Evolutionary conservation across 176 grass and related monocot species (phyloP).

Genomic region (Phoenix roebelenii): DNA sequence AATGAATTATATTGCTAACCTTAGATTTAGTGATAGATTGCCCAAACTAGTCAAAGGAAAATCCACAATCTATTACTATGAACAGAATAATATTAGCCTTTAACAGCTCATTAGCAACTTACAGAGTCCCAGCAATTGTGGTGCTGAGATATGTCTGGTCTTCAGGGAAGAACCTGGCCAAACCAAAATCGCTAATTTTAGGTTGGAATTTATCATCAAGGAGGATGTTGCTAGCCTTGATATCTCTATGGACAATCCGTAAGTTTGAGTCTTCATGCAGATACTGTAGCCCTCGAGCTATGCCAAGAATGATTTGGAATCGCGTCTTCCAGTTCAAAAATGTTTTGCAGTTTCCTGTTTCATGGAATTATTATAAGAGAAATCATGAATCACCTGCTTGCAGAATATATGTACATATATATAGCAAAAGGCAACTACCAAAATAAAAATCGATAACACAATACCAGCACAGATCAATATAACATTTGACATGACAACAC

Average conservation of each 20-base stretch:
- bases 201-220: conserved; percentile 63
- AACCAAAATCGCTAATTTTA: conserved; percentile 60
- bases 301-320: conserved; percentile 52
- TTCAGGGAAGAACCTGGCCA: conserved; percentile 63
- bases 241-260: conserved; percentile 65
- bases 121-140: conserved; percentile 53
- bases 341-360: conserved; percentile 21
- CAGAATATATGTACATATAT: no score
- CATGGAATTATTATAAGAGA: no score
- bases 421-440: background rate
- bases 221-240: conserved; percentile 74
- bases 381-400: no score
- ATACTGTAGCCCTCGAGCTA: conserved; percentile 42
- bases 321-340: conserved; percentile 41
- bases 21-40: no score
- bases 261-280: conserved; percentile 65
- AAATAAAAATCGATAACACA: background rate
- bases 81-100: no score
- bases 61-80: no score
- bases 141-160: conserved; percentile 61
- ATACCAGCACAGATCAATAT: background rate
- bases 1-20: no score
- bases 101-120: conserved; percentile 1
- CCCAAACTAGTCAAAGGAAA: no score
- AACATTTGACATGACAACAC: no score